Base-by-base conservation (phyloP, 2,329 filamentous ascomycete genomes). In the Diaporthe velutina region DNA sequence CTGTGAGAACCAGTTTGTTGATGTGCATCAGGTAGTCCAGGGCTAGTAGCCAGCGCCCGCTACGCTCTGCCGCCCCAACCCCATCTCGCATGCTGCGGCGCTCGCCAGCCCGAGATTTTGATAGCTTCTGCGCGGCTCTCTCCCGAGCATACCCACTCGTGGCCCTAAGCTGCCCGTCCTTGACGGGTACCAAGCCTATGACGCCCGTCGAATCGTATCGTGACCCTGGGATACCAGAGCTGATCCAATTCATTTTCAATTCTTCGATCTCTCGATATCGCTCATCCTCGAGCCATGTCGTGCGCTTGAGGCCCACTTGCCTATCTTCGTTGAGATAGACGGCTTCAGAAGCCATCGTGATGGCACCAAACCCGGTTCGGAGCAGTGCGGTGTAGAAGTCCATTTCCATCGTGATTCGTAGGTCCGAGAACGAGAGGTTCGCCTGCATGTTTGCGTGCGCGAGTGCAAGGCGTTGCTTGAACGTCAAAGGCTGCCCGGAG, bases 321-420 rank as follows among this genome's bases (percentile, higher is more conserved):
- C 91, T 91, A 60, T 96, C 96, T 83, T 98, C 96, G 76, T 98
- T 98, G 15, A 99, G 87, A 80, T 98, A 98, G 0, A 98, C 97
- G 4, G 96, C 96, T 83, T 98, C 96, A 79, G 95, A 98, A 0
- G 97, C 97, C 83, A 97, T 96, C 0, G 95, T 98, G 76, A 98
- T 91, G 17, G 96, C 92, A 15, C 92, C 93, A 80, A 98, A 98
- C 0, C 97, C 97, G 48, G 95, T 91, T 75, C 96, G 93, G 4
- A 98, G 88, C 6, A 98, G 87, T 0, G 95, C 94, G 0, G 95
- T 98, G 82, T 98, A 99, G 81, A 98, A 98, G 82, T 99, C 97
- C 87, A 98, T 97, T 73, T 95, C 92, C 86, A 94, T 92, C 57
- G 93, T 94, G 72, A 98, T 90, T 17, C 93, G 91, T 50, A 98